Conservation (phyloP, 768 basidiomycete species). For the Pleurotus giganteus region DNA sequence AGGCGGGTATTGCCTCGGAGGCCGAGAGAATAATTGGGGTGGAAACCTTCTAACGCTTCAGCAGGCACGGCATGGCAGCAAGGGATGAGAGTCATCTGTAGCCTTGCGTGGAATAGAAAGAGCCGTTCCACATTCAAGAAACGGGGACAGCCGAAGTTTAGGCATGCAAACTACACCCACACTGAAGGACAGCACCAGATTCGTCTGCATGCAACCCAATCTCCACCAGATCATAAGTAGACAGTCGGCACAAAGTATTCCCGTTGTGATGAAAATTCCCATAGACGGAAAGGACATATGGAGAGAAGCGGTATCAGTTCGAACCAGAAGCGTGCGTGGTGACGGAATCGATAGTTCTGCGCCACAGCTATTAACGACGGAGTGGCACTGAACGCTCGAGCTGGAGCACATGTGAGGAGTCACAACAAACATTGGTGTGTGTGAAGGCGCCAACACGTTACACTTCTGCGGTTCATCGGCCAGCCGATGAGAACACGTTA, state of each 20-base stretch:
- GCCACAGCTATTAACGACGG: too few species aligned
- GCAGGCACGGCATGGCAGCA: background rate
- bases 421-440: too few species aligned
- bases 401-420: too few species aligned
- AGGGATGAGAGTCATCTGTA: background rate
- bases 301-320: too few species aligned
- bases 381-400: too few species aligned
- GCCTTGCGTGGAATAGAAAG: background rate
- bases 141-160: background rate
- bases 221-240: slow-evolving; percentile 1
- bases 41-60: background rate
- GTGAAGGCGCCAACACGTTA: too few species aligned
- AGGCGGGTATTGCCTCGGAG: too few species aligned
- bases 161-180: background rate
- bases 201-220: background rate
- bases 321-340: too few species aligned
- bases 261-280: background rate
- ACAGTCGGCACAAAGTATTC: background rate
- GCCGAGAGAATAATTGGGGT: too few species aligned
- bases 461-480: too few species aligned
- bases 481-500: too few species aligned
- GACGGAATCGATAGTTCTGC: too few species aligned
- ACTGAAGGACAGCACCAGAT: background rate
- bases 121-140: background rate
- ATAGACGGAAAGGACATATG: background rate